phyloP scores from a whole-genome alignment of 2,329 filamentous ascomycete genomes.

The Penicillium sp. region DNA sequence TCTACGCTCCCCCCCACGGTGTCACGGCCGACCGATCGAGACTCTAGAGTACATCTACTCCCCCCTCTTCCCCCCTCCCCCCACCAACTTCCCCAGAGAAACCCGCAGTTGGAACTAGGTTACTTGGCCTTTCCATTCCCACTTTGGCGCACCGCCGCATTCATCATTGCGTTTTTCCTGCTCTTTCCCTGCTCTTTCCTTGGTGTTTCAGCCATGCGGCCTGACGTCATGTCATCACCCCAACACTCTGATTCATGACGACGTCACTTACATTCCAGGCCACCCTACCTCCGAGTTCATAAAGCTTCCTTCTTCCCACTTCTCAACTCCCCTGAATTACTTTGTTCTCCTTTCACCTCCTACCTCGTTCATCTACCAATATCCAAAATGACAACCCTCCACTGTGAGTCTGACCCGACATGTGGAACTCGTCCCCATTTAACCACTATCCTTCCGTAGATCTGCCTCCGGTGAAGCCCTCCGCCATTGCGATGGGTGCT shows the following conservation, averaged over 20 bases:
- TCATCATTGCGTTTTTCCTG: neutral
- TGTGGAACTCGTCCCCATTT: neutral
- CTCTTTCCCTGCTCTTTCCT: neutral
- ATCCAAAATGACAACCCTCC: constrained; percentile 57
- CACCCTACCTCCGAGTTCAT: constrained; percentile 1
- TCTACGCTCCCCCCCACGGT: neutral
- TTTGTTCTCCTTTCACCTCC: neutral
- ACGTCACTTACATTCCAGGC: constrained; percentile 25
- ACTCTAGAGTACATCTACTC: neutral
- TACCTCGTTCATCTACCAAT: neutral
- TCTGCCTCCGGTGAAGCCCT: constrained; percentile 88
- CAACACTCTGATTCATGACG: constrained; percentile 27
- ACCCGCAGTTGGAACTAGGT: neutral
- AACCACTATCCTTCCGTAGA: constrained; percentile 42
- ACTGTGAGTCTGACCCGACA: constrained; percentile 49
- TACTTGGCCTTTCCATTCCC: neutral
- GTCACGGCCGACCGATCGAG: neutral
- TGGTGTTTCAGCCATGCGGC: neutral
- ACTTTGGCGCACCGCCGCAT: neutral
- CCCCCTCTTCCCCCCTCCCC: too few species aligned
- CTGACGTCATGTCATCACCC: constrained; percentile 16
- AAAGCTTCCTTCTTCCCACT: neutral
- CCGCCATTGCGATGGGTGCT: constrained; percentile 92
- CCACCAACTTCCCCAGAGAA: neutral
- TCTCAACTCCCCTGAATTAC: too few species aligned